Percentiles rank a stretch among this genome's conserved stretches.
Evolutionary conservation across 1,284 basidiomycete species (phyloP).

Genomic region (Gymnopus androsaceus): DNA sequence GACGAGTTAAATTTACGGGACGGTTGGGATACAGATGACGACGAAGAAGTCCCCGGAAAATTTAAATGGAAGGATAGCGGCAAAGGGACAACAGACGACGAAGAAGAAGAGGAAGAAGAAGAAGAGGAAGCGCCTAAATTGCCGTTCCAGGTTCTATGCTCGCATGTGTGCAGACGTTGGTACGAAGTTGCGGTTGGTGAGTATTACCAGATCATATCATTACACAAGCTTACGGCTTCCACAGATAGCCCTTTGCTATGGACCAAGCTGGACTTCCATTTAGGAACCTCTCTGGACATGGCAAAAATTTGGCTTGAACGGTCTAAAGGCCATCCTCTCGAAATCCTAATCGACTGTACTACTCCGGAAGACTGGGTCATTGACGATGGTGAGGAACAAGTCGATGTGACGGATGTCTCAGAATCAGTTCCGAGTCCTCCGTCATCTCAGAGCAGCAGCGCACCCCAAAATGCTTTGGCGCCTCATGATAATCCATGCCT

Average conservation of each 20-base stretch:
- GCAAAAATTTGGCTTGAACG: constrained; percentile 46
- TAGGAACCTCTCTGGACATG: constrained; percentile 39
- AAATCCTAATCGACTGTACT: constrained; percentile 48
- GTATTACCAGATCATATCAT: neutral
- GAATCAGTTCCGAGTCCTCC: neutral
- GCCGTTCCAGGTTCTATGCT: constrained; percentile 43
- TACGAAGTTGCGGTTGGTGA: constrained; percentile 33
- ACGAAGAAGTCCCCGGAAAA: constrained; percentile 16
- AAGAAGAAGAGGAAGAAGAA: constrained; percentile 13
- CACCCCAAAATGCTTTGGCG: neutral
- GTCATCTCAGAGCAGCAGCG: neutral
- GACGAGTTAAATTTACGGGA: constrained; percentile 22
- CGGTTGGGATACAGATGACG: constrained; percentile 15
- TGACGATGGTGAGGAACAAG: constrained; percentile 29
- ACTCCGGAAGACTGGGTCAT: constrained; percentile 21
- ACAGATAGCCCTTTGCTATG: constrained; percentile 22
- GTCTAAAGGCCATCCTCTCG: constrained; percentile 46
- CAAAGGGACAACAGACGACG: constrained; percentile 21
- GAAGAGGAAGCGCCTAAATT: constrained; percentile 23
- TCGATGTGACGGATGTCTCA: constrained; percentile 13
- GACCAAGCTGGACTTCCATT: constrained; percentile 28
- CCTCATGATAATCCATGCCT: neutral
- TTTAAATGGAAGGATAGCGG: constrained; percentile 13
- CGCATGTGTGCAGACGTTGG: constrained; percentile 33
- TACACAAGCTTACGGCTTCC: neutral